A percentile compares a stretch with the other conserved stretches of the same genome.
Conservation (phyloP, 352 stramenopile genomes). For the Saprolegnia parasitica region DNA sequence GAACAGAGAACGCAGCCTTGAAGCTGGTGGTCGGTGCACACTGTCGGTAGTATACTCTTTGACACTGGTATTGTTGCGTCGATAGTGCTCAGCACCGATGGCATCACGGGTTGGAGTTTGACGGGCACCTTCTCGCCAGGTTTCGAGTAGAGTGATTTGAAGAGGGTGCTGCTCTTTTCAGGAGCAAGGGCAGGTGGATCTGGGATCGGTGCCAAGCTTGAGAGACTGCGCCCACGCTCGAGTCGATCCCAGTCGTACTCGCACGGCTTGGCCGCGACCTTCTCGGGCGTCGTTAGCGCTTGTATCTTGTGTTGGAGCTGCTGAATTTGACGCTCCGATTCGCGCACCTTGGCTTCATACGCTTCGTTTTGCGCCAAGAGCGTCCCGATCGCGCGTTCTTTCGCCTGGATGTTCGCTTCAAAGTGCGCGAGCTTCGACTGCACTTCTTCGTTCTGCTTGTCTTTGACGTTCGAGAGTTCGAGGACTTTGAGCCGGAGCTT, state of each 20-base stretch:
- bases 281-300: conserved; percentile 43
- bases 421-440: conserved; percentile 41
- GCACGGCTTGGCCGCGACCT: conserved; percentile 35
- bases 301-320: conserved; percentile 56
- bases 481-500: conserved; percentile 27
- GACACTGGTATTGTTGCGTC: neutral
- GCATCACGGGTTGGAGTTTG: neutral
- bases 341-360: conserved; percentile 44
- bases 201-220: neutral
- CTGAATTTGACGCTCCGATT: conserved; percentile 54
- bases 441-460: conserved; percentile 63
- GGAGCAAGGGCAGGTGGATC: neutral
- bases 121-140: neutral
- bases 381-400: conserved; percentile 53
- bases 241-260: neutral
- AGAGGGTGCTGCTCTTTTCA: conserved; percentile 21
- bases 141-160: conserved; percentile 9
- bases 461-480: conserved; percentile 53
- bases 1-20: conserved; percentile 62
- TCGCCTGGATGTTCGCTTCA: conserved; percentile 47
- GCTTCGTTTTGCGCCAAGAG: conserved; percentile 63
- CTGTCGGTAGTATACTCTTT: conserved; percentile 18
- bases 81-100: neutral
- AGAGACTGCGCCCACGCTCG: neutral
- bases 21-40: conserved; percentile 45